Evolutionary conservation across 345 rosid species (phyloP).

Genomic region (Raphanus sativus): DNA sequence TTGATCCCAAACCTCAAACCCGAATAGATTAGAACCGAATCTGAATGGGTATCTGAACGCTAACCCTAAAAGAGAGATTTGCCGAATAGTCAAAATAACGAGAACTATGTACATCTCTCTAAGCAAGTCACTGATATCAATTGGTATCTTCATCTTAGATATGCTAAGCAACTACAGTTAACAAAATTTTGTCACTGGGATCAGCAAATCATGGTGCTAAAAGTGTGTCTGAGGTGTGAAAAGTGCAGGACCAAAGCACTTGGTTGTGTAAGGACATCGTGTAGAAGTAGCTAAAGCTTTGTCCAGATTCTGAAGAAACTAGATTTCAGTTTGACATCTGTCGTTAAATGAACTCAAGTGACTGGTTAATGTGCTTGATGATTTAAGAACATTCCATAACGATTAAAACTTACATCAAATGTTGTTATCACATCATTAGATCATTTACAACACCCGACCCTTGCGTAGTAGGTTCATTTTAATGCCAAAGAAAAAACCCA

Average conservation of each 20-base stretch:
- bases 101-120: not conserved
- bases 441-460: conserved; percentile 7
- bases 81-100: not conserved
- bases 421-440: not conserved
- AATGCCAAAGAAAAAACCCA: not conserved
- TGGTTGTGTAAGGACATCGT: conserved; percentile 7
- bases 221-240: conserved; percentile 20
- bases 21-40: too few species aligned
- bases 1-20: too few species aligned
- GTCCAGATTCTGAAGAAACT: conserved; percentile 4
- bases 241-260: conserved; percentile 19
- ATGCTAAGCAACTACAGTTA: not conserved
- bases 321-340: conserved; percentile 2
- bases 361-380: not conserved
- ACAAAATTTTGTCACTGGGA: not conserved
- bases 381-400: not conserved
- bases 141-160: conserved; percentile 4
- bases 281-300: not conserved
- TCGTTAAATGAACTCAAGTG: conserved; percentile 1
- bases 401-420: not conserved
- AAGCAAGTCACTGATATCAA: not conserved
- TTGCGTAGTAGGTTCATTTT: not conserved
- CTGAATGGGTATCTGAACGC: too few species aligned
- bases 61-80: not conserved
- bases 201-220: conserved; percentile 1